These are phyloP conservation scores for Calonectria multiphialidica DNA, from an alignment of 2,329 filamentous ascomycete genomes.

Conservation along the genomic window DNA sequence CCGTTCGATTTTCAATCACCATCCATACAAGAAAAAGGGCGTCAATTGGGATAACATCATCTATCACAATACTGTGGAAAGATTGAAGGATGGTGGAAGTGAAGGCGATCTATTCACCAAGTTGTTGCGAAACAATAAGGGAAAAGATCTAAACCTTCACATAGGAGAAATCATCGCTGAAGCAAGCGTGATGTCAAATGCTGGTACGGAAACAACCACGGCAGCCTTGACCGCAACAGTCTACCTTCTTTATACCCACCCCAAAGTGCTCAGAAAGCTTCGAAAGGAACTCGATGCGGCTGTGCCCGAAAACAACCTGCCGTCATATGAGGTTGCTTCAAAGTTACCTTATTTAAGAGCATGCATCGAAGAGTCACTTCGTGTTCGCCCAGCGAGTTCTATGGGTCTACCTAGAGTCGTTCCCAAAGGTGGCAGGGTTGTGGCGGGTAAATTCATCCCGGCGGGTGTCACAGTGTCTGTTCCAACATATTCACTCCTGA, in stretches of 20 bases:
- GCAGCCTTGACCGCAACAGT: slow-evolving; percentile 9
- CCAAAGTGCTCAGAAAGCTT: neutral
- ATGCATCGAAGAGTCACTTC: slow-evolving; percentile 21
- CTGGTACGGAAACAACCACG: slow-evolving; percentile 20
- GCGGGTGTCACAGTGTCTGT: slow-evolving; percentile 20
- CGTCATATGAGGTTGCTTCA: neutral
- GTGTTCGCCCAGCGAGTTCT: slow-evolving; percentile 18
- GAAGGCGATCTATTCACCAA: neutral
- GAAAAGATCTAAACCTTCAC: neutral
- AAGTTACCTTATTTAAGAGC: slow-evolving; percentile 9
- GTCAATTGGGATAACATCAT: slow-evolving; percentile 18
- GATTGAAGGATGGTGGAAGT: neutral
- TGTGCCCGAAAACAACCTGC: neutral
- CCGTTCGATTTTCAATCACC: neutral
- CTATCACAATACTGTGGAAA: neutral
- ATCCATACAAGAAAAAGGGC: slow-evolving; percentile 13
- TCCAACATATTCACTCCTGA: slow-evolving; percentile 14
- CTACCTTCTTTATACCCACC: slow-evolving; percentile 10
- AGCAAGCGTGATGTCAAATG: slow-evolving; percentile 16
- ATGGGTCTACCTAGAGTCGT: slow-evolving; percentile 16
- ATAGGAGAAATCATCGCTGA: slow-evolving; percentile 12
- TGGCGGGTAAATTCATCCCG: slow-evolving; percentile 15
- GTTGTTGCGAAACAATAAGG: neutral
- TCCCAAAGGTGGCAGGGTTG: neutral
- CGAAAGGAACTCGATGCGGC: slow-evolving; percentile 10